Evolutionary conservation across 495 filamentous ascomycete species (phyloP), one percentile per base, ranked within the genome.

Genomic region (Neurospora tetrasperma): DNA sequence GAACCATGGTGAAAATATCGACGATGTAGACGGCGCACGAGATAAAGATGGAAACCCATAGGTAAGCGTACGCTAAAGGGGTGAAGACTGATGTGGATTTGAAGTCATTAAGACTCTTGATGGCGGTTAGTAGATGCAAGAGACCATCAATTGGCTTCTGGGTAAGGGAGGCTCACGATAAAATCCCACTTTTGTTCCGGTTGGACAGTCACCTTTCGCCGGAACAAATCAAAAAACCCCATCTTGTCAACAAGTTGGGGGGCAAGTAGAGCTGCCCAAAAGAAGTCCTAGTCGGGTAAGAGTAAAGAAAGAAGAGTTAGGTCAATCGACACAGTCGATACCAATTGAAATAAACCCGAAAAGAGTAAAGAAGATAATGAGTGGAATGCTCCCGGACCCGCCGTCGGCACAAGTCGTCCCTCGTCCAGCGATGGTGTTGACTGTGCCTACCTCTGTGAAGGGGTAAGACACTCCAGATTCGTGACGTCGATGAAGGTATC

Each of bases 161-260:
- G 42, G 69, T 69, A 9, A 39, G 16, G 14, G 20, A 8, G 71
- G 84, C 92, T 73, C 86, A 96, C 94, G 78, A 99, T 93, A 76
- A 93, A 97, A 76, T 94, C 92, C 93, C 96, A 99, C 85, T 93
- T 93, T 83, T 97, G 91, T 81, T 96, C 93, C 71, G 93, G 85
- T 46, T 85, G 82, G 68, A 93, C 88, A 69, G 88, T 85, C 44
- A 86, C 87, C 76, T 84, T 81, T 78, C 91, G 92, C 77, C 92
- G 88, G 75, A 91, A 85, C 76, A 90, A 87, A 69, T 91, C 89
- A 76, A 87, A 84, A 81, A 92, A 95, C 76, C 89, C 85, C 94
- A 97, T 97, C 75, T 85, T 84, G 74, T 74, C 75, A 75, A 78
- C 71, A 74, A 76, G 71, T 69, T 44, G 74, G 71, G 69, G 54